Percentiles rank a stretch among this genome's conserved stretches.
phyloP scores from a whole-genome alignment of 805 yeast genomes.

The Myxozyma udenii region DNA sequence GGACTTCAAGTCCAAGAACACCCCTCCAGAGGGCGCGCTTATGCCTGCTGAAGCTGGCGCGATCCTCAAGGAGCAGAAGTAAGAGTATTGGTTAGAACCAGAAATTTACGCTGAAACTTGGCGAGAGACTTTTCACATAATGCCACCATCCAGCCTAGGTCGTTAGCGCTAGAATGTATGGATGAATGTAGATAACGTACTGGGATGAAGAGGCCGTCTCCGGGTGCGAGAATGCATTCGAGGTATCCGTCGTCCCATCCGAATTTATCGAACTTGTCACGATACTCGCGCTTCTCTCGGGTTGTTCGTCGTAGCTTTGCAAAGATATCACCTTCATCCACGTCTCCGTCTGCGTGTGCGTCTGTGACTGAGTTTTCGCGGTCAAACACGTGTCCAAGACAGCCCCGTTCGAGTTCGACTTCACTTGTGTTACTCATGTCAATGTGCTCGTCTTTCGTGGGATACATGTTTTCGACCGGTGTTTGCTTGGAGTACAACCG shows the following conservation, averaged over 20 bases:
- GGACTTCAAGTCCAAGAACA: slow-evolving; percentile 37
- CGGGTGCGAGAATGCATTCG: slow-evolving; percentile 32
- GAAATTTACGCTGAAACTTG: slow-evolving; percentile 32
- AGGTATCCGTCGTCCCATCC: slow-evolving; percentile 30
- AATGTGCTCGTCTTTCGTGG: slow-evolving; percentile 6
- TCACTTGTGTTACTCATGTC: slow-evolving; percentile 32
- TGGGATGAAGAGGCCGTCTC: slow-evolving; percentile 34
- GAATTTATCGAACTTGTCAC: slow-evolving; percentile 29
- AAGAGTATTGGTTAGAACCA: slow-evolving; percentile 27
- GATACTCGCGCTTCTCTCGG: slow-evolving; percentile 18
- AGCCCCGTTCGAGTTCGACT: slow-evolving; percentile 30
- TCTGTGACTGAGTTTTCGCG: neutral
- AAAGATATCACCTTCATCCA: slow-evolving; percentile 4
- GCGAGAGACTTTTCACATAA: slow-evolving; percentile 29
- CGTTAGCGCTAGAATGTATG: neutral
- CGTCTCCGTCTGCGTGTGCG: neutral
- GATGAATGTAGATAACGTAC: slow-evolving; percentile 5
- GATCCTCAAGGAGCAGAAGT: slow-evolving; percentile 11
- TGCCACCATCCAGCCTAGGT: slow-evolving; percentile 34
- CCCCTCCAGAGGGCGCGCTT: slow-evolving; percentile 37
- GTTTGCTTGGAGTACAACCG: slow-evolving; percentile 26
- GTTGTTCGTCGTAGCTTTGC: neutral
- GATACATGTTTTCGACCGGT: slow-evolving; percentile 20
- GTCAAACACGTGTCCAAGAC: slow-evolving; percentile 13
- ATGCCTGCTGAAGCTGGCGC: slow-evolving; percentile 33